Base-by-base conservation (phyloP, 2,329 filamentous ascomycete species). In the Aspergillus terreus region DNA sequence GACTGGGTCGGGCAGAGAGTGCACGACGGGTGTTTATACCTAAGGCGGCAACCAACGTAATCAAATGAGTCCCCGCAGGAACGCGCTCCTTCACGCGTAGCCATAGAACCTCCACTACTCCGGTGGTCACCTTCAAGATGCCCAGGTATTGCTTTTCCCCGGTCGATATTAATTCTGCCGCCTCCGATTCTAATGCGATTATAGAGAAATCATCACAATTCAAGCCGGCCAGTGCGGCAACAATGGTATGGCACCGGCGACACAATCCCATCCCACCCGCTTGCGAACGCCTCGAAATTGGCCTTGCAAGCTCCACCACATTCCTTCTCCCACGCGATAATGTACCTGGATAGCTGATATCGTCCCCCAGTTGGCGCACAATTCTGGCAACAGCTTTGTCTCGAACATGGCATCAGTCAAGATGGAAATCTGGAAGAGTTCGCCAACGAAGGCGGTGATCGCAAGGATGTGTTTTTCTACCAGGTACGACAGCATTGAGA, bases 161-260 rank as follows among this genome's bases (percentile, higher is more conserved):
- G 3, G 2, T 38, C 12, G 14, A 2, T 15, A 15, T 17, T 38
- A 15, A 12, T 38, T n/a, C 35, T 38, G 35, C 6, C 35, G 5
- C 35, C 7, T n/a, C 35, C 15, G 3, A 38, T 38, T 38, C 35
- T 53, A 21, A 61, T 50, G 14, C 32, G 50, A 17, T 49, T 50
- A 1, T 63, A 96, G 94, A 76, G 94, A 99, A 83, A 99, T 99
- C 67, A 99, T 99, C 75, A 99, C 95, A 57, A 88, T 99, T 65
- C 94, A 99, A 77, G 92, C 95, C 60, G 94, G 94, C 82, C 94
- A 97, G 76, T 97, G 94, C 82, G 94, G 92, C 82, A 97, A 97
- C 78, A 96, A 92, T 84, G 92, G 92, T 96, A 71, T 80, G 89
- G 35, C 54, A 47, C 30, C 49, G 36, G 23, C 25, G 42, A 32